Conservation (phyloP, 1,139 yeast genomes). For the Sugiyamaella xylanicola region DNA sequence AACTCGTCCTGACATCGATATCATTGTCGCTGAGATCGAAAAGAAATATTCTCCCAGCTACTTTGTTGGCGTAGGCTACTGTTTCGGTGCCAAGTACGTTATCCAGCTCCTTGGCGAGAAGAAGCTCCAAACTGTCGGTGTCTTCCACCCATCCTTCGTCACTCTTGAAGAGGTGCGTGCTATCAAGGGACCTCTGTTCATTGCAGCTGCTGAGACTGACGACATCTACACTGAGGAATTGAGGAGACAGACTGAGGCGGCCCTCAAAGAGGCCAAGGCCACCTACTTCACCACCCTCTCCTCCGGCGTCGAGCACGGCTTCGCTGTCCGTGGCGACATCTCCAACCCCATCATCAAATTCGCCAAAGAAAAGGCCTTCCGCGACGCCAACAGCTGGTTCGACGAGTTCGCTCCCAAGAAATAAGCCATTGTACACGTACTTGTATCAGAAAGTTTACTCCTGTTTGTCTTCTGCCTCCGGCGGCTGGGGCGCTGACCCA, state of each 20-base stretch:
- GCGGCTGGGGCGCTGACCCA: slow-evolving; percentile 2
- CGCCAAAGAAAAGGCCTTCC: slow-evolving; percentile 69
- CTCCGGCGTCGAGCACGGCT: slow-evolving; percentile 71
- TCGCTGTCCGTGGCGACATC: slow-evolving; percentile 73
- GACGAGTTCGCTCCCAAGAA: slow-evolving; percentile 25
- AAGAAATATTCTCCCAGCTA: slow-evolving; percentile 52
- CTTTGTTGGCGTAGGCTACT: slow-evolving; percentile 70
- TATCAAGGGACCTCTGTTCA: slow-evolving; percentile 60
- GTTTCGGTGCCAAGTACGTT: slow-evolving; percentile 79
- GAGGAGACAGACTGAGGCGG: slow-evolving; percentile 61
- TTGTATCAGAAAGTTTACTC: no score
- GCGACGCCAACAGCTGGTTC: slow-evolving; percentile 63
- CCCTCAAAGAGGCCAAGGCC: slow-evolving; percentile 52
- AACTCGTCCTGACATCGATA: slow-evolving; percentile 48
- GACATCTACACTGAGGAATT: slow-evolving; percentile 60
- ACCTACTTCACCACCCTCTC: slow-evolving; percentile 62
- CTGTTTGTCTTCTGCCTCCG: not conserved
- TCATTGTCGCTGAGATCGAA: slow-evolving; percentile 45
- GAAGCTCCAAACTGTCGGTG: slow-evolving; percentile 59
- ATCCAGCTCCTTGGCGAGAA: slow-evolving; percentile 54
- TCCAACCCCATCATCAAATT: slow-evolving; percentile 55
- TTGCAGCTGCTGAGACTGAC: slow-evolving; percentile 76
- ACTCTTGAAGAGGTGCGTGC: slow-evolving; percentile 62
- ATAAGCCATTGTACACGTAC: no score
- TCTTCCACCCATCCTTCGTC: slow-evolving; percentile 81